These are phyloP conservation scores for Jaenimonas drosophilae DNA, from an alignment of 208 protist species.

Conservation along the genomic window DNA sequence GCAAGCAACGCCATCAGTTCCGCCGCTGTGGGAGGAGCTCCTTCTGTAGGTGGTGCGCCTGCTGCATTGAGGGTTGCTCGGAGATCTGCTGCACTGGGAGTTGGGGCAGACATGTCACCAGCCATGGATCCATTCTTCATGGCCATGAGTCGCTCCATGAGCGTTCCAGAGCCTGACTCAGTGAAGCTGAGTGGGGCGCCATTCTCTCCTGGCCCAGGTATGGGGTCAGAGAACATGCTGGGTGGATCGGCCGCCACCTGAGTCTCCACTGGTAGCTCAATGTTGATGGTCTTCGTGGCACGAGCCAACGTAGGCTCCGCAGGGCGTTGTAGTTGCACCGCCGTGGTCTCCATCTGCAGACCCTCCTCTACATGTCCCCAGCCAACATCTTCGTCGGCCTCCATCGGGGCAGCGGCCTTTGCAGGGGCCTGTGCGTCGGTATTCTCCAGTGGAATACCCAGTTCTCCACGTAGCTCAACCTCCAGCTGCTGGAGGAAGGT, in stretches of 20 bases:
- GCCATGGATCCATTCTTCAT: conserved; percentile 1
- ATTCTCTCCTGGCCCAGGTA: background rate
- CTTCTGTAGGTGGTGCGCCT: background rate
- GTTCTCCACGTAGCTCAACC: conserved; percentile 43
- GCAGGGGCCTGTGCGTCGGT: no score
- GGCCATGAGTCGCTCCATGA: conserved; percentile 6
- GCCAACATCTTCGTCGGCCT: conserved; percentile 29
- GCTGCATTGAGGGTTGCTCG: background rate
- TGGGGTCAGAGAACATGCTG: no score
- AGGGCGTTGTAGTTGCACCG: conserved; percentile 28
- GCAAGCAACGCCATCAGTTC: conserved; percentile 65
- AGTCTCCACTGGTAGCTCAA: background rate
- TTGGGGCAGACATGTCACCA: no score
- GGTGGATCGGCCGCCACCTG: background rate
- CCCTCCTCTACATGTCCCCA: conserved; percentile 17
- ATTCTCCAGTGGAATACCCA: conserved; percentile 20
- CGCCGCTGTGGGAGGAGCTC: conserved; percentile 21
- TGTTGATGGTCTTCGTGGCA: background rate
- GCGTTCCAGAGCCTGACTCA: no score
- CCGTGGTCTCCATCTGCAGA: conserved; percentile 68
- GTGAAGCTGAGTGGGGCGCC: background rate
- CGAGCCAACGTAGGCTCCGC: conserved; percentile 13
- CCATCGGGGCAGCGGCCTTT: conserved; percentile 6
- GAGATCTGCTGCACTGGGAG: no score
- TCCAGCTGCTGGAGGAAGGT: conserved; percentile 59